A percentile compares a stretch with the other conserved stretches of the same genome.
These are phyloP conservation scores for Parascedosporium putredinis DNA, from an alignment of 2,329 filamentous ascomycete genomes.

Conservation along the genomic window DNA sequence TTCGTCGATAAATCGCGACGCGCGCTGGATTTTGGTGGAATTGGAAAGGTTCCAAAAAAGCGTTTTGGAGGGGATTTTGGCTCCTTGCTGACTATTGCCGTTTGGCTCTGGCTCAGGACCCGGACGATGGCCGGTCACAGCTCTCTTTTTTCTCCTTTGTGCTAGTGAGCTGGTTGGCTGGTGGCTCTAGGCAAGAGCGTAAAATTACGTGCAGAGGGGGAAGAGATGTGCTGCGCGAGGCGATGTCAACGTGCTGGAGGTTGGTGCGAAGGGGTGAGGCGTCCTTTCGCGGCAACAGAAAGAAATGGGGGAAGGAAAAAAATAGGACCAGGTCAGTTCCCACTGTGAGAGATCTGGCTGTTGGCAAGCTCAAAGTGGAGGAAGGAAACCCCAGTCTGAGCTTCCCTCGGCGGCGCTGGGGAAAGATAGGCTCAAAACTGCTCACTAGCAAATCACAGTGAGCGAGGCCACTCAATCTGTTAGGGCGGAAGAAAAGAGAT, in stretches of 20 bases:
- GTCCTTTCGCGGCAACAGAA: not conserved
- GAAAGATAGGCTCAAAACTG: not conserved
- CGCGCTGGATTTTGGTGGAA: not conserved
- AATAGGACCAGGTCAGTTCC: not conserved
- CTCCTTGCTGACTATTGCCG: conserved; percentile 1
- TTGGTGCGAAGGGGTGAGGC: too few relatives aligned
- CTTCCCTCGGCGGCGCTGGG: not conserved
- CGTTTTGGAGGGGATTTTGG: not conserved
- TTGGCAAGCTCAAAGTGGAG: too few relatives aligned
- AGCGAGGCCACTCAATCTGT: not conserved
- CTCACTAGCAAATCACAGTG: not conserved
- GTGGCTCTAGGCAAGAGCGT: not conserved
- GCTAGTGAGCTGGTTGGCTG: too few relatives aligned
- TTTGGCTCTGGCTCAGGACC: not conserved
- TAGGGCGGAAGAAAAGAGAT: not conserved
- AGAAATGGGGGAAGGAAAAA: not conserved
- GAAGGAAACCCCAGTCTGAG: too few relatives aligned
- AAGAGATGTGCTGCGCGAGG: not conserved
- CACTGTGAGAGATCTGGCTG: too few relatives aligned
- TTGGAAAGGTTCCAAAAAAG: conserved; percentile 1
- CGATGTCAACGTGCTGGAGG: not conserved
- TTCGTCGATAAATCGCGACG: not conserved
- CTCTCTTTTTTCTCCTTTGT: too few relatives aligned
- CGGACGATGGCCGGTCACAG: not conserved
- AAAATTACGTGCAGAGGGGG: not conserved